Evolutionary conservation across 176 grass and related monocot species (phyloP), one percentile per base, ranked within the genome.

Genomic region (Guadua angustifolia): DNA sequence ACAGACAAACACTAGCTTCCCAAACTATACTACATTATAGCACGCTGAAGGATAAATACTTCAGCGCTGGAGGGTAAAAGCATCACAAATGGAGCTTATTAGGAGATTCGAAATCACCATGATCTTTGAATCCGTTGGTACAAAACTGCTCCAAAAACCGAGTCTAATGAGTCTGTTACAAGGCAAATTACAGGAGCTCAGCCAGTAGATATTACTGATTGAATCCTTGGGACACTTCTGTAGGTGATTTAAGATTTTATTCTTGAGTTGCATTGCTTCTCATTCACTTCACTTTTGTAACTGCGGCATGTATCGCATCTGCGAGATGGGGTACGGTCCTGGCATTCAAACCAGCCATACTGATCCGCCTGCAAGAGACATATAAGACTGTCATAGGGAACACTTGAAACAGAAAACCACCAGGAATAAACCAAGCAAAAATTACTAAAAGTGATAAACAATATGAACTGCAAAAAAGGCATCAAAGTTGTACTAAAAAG

Each of bases 231-330:
- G 26, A 21, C 35, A 35, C 52, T 79, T 74, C 42, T 49, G 24
- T 35, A 33, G 35, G 51, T 36, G 52, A 62, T 87, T 87, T 12
- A 33, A 58, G 22, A 42, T 62, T 69, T 90, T 84, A 90, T 90
- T 87, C 74, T 46, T 5, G 22, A 66, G 1, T 1, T 55, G 13
- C 8, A 2, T 63, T 51, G 24, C 29, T 67, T 67, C 50, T 49
- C 51, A 52, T 79, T 90, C 84, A 90, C 80, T 90, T 90, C 60
- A 90, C 17, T 70, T 83, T 83, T 42, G 86, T 89, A n/a, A 99
- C 96, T 50, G 93, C 93, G 19, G 93, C 91, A 74, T 99, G 86
- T 51, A 99, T 99, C 64, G 93, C 96, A 90, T 95, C 93, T 55
- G 93, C 89, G 49, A 99, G 93, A 70, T 87, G 86, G 21, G 89